Evolutionary conservation across 2,329 filamentous ascomycete species (phyloP).

Genomic region (Calcarisporium arbuscula): DNA sequence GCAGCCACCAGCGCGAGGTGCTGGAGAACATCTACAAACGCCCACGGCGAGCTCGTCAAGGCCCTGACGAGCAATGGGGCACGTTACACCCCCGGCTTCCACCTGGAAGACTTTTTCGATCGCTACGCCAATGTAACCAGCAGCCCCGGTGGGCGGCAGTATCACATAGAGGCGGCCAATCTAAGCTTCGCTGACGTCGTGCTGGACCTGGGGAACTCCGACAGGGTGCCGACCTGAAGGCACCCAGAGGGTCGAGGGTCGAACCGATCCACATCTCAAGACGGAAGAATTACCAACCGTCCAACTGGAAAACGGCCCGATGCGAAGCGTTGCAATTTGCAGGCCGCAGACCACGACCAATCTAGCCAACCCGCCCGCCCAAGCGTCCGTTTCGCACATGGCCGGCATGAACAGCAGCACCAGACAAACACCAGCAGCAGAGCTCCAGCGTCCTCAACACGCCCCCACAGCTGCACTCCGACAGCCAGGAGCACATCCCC

Average conservation of each 20-base stretch:
- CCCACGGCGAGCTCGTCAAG: conserved; percentile 76
- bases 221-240: conserved; percentile 41
- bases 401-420: too few species aligned
- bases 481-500: too few species aligned
- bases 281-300: too few species aligned
- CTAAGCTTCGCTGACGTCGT: conserved; percentile 63
- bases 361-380: too few species aligned
- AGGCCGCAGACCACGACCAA: too few species aligned
- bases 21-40: conserved; percentile 70
- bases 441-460: too few species aligned
- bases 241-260: conserved; percentile 25
- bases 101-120: conserved; percentile 83
- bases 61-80: conserved; percentile 58
- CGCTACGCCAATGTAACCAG: conserved; percentile 60
- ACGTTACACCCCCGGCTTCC: conserved; percentile 72
- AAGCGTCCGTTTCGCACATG: too few species aligned
- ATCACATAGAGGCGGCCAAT: conserved; percentile 66
- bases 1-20: conserved; percentile 73
- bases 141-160: conserved; percentile 51
- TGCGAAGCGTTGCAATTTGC: too few species aligned
- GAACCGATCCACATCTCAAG: conserved; percentile 36
- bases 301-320: too few species aligned
- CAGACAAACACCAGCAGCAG: too few species aligned
- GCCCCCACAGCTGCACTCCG: too few species aligned
- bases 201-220: conserved; percentile 56